Evolutionary conservation across 768 basidiomycete genomes (phyloP), one percentile per base, ranked within the genome.

Genomic region (Boletales sp.): DNA sequence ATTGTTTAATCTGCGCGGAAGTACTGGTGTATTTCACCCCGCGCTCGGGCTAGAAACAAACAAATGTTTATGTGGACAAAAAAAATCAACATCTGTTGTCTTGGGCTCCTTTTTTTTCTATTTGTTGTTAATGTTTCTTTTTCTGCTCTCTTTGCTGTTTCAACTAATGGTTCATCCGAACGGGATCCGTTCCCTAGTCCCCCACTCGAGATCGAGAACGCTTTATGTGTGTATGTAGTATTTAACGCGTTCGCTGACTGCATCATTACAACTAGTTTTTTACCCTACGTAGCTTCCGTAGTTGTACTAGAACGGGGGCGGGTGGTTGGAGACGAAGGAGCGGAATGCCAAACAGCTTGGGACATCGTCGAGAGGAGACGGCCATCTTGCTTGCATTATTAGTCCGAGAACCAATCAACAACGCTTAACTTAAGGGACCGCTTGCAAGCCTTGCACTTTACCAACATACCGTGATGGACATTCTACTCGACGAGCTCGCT

Each of bases 1-100:
- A 54, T 65, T 38, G 73, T 69, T 48, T 68, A 48, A 64, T 29
- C 1, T 19, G n/a, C 47, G 31, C 27, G 38, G 29, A 6, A 17
- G 10, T 19, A 19, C 35, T 21, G 17, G 17, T 14, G 44, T 37
- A 17, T 43, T 38, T 44, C 8, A n/a, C 39, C 13, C 21, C 19
- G 31, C 11, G 14, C 40, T 43, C 21, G 44, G 47, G 17, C 31
- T 55, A 61, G 62, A 61, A 38, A 47, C 17, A 39, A 53, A 14
- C 29, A 44, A 40, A 21, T 46, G 11, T 44, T 43, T 40, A 29
- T 24, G 29, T 24, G 52, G 51, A 61, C 53, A 64, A 57, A 61
- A 57, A 61, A 60, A 48, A 48, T 14, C 34, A 41, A 50, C 40
- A 29, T 35, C 8, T 45, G 34, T 50, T 48, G 49, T 53, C 56